phyloP scores from a whole-genome alignment of 2,329 filamentous ascomycete species.

The Ophiostoma sp. region DNA sequence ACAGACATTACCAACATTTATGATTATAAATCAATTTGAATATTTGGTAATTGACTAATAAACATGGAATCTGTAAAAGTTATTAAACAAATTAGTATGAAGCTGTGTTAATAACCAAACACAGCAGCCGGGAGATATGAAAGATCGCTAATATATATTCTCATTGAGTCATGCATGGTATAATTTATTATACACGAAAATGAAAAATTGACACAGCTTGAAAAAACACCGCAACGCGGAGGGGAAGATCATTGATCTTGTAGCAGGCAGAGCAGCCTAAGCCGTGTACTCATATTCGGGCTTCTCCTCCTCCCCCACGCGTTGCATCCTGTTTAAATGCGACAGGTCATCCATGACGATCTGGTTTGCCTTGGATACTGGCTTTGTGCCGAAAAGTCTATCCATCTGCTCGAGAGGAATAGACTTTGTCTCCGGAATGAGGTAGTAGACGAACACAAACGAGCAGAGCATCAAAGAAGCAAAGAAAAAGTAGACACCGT shows the following conservation, averaged over 20 bases:
- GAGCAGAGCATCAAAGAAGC: conserved; percentile 56
- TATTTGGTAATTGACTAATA: no score
- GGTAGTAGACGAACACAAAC: conserved; percentile 56
- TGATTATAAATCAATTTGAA: no score
- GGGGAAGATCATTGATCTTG: conserved; percentile 4
- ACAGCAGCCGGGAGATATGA: no score
- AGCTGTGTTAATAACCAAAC: no score
- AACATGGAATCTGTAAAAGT: no score
- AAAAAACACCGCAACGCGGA: not conserved
- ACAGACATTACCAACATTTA: no score
- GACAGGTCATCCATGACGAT: conserved; percentile 42
- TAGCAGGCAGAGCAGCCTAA: conserved; percentile 1
- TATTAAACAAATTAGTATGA: no score
- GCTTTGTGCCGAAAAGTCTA: conserved; percentile 50
- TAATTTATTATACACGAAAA: not conserved
- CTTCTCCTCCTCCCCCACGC: conserved; percentile 6
- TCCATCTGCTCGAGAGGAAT: conserved; percentile 63
- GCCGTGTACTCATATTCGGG: conserved; percentile 12
- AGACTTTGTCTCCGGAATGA: conserved; percentile 61
- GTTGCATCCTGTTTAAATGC: conserved; percentile 1
- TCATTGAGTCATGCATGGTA: not conserved
- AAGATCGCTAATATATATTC: no score
- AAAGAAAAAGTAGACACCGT: conserved; percentile 66
- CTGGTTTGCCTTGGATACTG: conserved; percentile 42
- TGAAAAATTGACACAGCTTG: not conserved